Percentiles rank a stretch among this genome's conserved stretches.
Evolutionary conservation across 139 green algal species (phyloP).

Genomic region (Parachlorella kessleri): DNA sequence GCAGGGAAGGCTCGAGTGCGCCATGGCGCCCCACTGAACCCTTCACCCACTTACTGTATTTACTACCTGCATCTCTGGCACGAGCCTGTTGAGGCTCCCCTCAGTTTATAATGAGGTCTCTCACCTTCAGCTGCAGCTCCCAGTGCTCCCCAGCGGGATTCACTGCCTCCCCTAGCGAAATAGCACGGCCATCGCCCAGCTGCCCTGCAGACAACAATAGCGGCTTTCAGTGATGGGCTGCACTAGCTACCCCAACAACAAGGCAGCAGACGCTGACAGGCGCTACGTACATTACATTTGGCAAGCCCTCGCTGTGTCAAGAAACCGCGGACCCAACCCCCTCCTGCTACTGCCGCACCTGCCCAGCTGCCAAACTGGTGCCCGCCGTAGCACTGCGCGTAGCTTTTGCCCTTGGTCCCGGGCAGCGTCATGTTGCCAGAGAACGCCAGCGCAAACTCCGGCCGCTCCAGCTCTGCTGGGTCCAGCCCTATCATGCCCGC

Average conservation of each 20-base stretch:
- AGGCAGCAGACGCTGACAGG: no score
- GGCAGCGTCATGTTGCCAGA: constrained; percentile 64
- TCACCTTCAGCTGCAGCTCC: constrained; percentile 95
- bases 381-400: constrained; percentile 82
- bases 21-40: no score
- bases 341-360: background rate
- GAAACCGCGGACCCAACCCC: background rate
- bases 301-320: no score
- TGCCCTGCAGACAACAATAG: no score
- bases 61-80: no score
- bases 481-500: constrained; percentile 64
- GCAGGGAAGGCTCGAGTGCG: no score
- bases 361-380: constrained; percentile 78
- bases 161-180: constrained; percentile 79
- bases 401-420: constrained; percentile 39
- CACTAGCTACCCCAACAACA: no score
- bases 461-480: constrained; percentile 49
- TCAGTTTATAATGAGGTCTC: no score
- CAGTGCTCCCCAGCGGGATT: constrained; percentile 51
- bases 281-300: no score
- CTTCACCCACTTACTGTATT: no score
- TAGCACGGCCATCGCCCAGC: constrained; percentile 87
- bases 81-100: no score
- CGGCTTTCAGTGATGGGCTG: no score
- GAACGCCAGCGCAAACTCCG: constrained; percentile 80